phyloP scores from a whole-genome alignment of 2,329 filamentous ascomycete species.

The Aspergillus sojae region DNA sequence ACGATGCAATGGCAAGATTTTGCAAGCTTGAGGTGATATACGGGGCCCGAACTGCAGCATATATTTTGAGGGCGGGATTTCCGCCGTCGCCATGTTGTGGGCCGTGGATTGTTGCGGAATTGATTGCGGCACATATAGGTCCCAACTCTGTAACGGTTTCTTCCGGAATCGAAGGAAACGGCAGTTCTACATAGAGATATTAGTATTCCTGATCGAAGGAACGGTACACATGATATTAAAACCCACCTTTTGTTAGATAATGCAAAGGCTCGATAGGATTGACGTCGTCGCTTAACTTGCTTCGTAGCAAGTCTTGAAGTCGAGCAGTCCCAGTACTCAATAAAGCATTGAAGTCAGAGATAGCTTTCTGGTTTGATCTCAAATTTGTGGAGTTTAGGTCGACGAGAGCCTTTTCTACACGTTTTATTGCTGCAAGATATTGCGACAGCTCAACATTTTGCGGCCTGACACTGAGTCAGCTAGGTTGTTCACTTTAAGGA shows the following conservation, averaged over 20 bases:
- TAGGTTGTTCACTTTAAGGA: neutral
- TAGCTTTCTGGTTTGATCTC: constrained; percentile 86
- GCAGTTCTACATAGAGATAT: constrained; percentile 51
- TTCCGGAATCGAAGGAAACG: constrained; percentile 78
- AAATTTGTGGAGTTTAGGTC: constrained; percentile 91
- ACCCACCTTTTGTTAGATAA: constrained; percentile 81
- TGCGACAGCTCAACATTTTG: constrained; percentile 78
- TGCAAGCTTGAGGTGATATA: constrained; percentile 82
- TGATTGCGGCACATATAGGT: constrained; percentile 77
- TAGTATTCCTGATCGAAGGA: neutral
- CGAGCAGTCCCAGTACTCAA: constrained; percentile 79
- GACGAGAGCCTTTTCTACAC: constrained; percentile 78
- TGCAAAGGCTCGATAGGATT: constrained; percentile 84
- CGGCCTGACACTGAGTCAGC: constrained; percentile 53
- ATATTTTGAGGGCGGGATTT: constrained; percentile 76
- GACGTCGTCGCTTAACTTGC: constrained; percentile 76
- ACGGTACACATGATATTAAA: neutral
- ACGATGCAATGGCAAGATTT: constrained; percentile 83
- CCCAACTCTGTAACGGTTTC: constrained; percentile 76
- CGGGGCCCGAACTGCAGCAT: constrained; percentile 80
- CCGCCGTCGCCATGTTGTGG: constrained; percentile 58
- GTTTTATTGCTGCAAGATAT: constrained; percentile 87
- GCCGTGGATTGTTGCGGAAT: constrained; percentile 59
- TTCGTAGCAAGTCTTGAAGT: constrained; percentile 81
- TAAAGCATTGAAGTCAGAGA: constrained; percentile 75